These are phyloP conservation scores for Meripilus lineatus DNA, from an alignment of 1,284 basidiomycete species.

Conservation along the genomic window DNA sequence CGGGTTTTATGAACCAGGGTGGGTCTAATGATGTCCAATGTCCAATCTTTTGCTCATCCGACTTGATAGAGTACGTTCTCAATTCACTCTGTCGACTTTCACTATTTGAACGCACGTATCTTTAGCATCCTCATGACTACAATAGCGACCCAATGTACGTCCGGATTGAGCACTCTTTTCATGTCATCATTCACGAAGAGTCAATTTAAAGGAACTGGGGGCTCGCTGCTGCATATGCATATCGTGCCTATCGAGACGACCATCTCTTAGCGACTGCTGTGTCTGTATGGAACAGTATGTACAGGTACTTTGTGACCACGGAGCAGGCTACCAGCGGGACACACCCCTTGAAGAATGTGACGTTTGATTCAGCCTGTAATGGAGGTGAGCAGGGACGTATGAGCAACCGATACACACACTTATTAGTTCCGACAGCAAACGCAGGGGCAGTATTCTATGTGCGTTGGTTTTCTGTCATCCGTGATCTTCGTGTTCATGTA, in stretches of 20 bases:
- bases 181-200: background rate
- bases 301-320: background rate
- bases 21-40: no score
- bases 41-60: no score
- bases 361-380: background rate
- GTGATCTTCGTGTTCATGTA: no score
- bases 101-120: background rate
- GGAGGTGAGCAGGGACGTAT: conserved; percentile 1
- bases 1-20: background rate
- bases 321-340: no score
- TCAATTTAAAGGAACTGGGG: conserved; percentile 4
- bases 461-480: no score
- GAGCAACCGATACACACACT: no score
- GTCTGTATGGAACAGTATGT: conserved; percentile 4
- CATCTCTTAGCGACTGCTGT: conserved; percentile 6
- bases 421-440: no score
- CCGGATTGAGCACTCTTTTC: background rate
- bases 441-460: no score
- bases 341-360: background rate
- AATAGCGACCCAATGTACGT: background rate
- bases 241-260: conserved; percentile 9
- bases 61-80: no score
- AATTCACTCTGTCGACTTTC: no score
- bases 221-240: conserved; percentile 7
- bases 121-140: background rate